Evolutionary conservation across 1,139 yeast species (phyloP).

Genomic region (Debaryomyces sp.): DNA sequence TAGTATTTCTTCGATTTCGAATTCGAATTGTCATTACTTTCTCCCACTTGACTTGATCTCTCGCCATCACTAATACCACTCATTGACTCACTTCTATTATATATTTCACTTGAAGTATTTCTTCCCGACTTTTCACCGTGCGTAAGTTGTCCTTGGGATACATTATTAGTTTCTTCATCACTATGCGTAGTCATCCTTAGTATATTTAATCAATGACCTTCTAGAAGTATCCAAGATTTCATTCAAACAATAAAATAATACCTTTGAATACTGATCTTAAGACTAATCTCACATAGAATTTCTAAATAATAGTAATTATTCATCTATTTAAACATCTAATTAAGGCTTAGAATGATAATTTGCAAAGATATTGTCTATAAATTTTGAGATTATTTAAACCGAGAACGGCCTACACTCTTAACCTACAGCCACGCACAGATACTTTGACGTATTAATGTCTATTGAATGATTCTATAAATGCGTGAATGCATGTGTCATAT

Average conservation of each 20-base stretch:
- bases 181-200: background rate
- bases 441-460: background rate
- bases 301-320: background rate
- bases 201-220: background rate
- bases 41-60: background rate
- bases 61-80: background rate
- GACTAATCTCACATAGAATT: background rate
- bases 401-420: background rate
- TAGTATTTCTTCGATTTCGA: background rate
- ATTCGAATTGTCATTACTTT: background rate
- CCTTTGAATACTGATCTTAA: background rate
- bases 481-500: background rate
- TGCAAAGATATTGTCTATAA: background rate
- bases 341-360: background rate
- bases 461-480: background rate
- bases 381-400: background rate
- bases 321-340: background rate
- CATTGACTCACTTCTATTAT: background rate
- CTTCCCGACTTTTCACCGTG: background rate
- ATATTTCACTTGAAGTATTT: background rate
- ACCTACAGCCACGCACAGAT: background rate
- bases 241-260: background rate
- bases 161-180: background rate
- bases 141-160: background rate
- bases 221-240: background rate